phyloP scores from a whole-genome alignment of 108 stramenopile species.

The Fistulifera pelliculosa region DNA sequence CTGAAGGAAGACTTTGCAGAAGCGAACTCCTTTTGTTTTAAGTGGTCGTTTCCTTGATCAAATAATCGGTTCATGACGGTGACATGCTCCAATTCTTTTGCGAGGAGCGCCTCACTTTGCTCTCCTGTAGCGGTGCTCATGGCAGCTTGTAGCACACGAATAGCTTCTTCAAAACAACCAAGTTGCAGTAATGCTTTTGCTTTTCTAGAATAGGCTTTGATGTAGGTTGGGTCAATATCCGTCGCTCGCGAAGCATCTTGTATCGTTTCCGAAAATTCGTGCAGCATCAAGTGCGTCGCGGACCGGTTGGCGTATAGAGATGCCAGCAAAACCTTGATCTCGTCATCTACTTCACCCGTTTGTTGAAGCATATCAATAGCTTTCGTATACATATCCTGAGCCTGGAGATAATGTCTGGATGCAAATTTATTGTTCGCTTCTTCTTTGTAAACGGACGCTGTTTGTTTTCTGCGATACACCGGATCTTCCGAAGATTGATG shows the following conservation, averaged over 20 bases:
- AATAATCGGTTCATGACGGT: background rate
- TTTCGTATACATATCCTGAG: slow-evolving; percentile 34
- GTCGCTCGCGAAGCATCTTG: slow-evolving; percentile 33
- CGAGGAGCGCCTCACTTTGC: slow-evolving; percentile 1
- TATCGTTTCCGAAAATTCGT: slow-evolving; percentile 20
- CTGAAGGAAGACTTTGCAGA: slow-evolving; percentile 24
- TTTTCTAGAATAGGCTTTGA: slow-evolving; percentile 45
- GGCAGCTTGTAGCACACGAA: slow-evolving; percentile 1
- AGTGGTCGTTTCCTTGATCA: background rate
- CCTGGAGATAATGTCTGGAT: slow-evolving; percentile 23
- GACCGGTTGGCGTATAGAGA: slow-evolving; percentile 41
- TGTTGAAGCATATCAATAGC: slow-evolving; percentile 16
- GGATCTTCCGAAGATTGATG: slow-evolving; percentile 2
- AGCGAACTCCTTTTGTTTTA: slow-evolving; percentile 15
- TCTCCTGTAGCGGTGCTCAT: background rate
- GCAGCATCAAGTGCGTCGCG: slow-evolving; percentile 32
- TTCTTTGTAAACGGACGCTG: slow-evolving; percentile 33
- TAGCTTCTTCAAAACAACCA: slow-evolving; percentile 27
- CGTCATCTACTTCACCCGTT: background rate
- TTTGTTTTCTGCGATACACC: background rate
- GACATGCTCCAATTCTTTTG: slow-evolving; percentile 6
- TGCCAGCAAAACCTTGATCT: slow-evolving; percentile 4
- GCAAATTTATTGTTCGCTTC: slow-evolving; percentile 38
- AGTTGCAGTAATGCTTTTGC: slow-evolving; percentile 21
- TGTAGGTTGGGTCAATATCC: slow-evolving; percentile 17